Base-by-base conservation (phyloP, 148 eudicot species). In the Salicornia ramosissima region DNA sequence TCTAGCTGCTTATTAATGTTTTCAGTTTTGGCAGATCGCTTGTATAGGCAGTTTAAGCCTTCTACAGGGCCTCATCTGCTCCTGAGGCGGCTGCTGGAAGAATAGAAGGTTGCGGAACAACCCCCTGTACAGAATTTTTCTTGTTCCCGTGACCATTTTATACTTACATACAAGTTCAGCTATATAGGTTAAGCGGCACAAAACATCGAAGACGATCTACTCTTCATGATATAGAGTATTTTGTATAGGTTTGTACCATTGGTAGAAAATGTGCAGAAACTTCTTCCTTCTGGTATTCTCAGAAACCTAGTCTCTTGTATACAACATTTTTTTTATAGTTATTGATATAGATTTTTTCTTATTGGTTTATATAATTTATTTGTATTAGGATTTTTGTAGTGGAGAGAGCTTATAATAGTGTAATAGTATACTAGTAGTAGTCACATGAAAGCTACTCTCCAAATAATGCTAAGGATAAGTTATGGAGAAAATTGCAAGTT, bases 211-310 rank as follows among this genome's bases (percentile, higher is more conserved):
- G 45, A 65, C 26, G 8, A 18, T 47, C 54, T 46, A 36, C 36
- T 47, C 56, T 65, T 65, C 40, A 16, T 28, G 46, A 31, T 46
- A 31, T 25, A 66, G 8, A 36, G 40, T 36, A 36, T 36, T 3
- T 26, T 59, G 47, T 52, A 30, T 45, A 57, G 51, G 22, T 21
- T 30, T 65, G 71, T 73, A 65, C 31, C 28, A 15, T 73, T 31
- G 77, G 71, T 43, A 46, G 55, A 42, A 54, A 55, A 30, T 73
- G 70, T 65, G 45, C 65, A 67, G 60, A 67, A 31, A 67, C 33
- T 65, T 66, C 29, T 54, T 45, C 49, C 71, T 30, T 31, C 24
- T 39, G 60, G 69, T 46, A 55, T 40, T 22, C 43, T 47, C 65
- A 65, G 7, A 34, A 43, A 33, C 28, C 66, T 56, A 64, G 40